Evolutionary conservation across 768 basidiomycete species (phyloP), one percentile per base, ranked within the genome.

Genomic region (Boletus tylopilopsis): DNA sequence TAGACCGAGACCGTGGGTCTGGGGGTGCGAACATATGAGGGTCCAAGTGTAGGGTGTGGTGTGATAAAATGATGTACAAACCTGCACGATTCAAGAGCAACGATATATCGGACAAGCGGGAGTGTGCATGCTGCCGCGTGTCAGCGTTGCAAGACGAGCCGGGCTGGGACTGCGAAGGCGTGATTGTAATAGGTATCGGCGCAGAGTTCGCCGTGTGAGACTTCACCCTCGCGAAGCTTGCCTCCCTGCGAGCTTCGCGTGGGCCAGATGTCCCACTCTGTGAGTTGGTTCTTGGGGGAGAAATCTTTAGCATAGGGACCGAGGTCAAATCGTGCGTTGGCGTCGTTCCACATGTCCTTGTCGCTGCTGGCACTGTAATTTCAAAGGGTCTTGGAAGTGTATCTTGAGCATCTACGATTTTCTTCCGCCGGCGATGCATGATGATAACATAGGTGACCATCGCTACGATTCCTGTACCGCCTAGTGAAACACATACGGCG

Each of bases 371-470:
- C 18, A 53, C 47, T 2, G 16, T 29, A 16, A 48, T 12, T 13
- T 54, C 54, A 37, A 58, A 66, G 4, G 64, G 64, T 33, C 66
- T 61, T 9, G 66, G 63, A 25, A 52, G 53, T 19, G 59, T 57
- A 23, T 66, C 64, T 36, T 66, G 64, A 2, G 54, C 54, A 29
- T 40, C 48, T 23, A 53, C 23, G 29, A 44, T 5, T 9, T 54
- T 55, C 38, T 27, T 51, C 32, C 51, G 55, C 21, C 63, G 42
- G 25, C 52, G 38, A 60, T 29, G 41, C 22, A 55, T 60, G 6
- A 67, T 50, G 8, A 64, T 42, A 30, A 54, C 49, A 40, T 39
- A 56, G 42, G 51, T 45, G 25, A 38, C 27, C n/a, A 47, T n/a
- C 19, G 39, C 48, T 29, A 61, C 9, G n/a, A 66, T 29, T 11